Evolutionary conservation across 805 yeast species (phyloP), one percentile per base, ranked within the genome.

Genomic region (Candida multigemmis): DNA sequence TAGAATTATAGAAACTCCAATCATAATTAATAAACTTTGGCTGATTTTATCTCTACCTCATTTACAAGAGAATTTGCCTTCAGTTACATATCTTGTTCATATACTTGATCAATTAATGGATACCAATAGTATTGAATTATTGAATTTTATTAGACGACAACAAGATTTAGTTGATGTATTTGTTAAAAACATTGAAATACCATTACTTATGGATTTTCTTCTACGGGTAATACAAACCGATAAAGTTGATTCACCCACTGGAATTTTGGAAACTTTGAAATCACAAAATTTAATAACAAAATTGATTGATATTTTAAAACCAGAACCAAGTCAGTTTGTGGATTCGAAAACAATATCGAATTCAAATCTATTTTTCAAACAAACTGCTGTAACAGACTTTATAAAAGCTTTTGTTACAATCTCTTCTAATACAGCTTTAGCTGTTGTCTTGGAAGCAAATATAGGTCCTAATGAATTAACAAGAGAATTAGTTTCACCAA

Each of bases 391-490:
- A 1, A 93, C 95, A 13, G 98, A 91, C 48, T 91, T 91, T 46
- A 60, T 91, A 28, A 91, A 91, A 48, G 96, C 97, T 0, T 75
- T 91, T 43, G 81, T 91, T 19, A 80, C 96, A 3, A 83, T 91
- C 17, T 84, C 96, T 22, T 95, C 96, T 6, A 91, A 89, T 45
- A 54, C 65, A 3, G 63, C 68, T 3, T 41, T 62, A 24, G 86
- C 82, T 6, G 84, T 82, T 33, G 81, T 85, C 23, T 85, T 85
- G 32, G 87, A 83, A 36, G 81, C 94, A 2, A 82, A 94, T 7
- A 83, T 91, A 29, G 98, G 98, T 2, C 97, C 98, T 2, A 91
- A 91, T 47, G 96, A 85, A 47, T 64, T 91, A 20, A 85, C 96
- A 3, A 69, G 98, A 37, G 89, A 89, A 50, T 64, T 91, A 17